Conservation (phyloP, 2,329 filamentous ascomycete species). For the Clonostachys byssicola region DNA sequence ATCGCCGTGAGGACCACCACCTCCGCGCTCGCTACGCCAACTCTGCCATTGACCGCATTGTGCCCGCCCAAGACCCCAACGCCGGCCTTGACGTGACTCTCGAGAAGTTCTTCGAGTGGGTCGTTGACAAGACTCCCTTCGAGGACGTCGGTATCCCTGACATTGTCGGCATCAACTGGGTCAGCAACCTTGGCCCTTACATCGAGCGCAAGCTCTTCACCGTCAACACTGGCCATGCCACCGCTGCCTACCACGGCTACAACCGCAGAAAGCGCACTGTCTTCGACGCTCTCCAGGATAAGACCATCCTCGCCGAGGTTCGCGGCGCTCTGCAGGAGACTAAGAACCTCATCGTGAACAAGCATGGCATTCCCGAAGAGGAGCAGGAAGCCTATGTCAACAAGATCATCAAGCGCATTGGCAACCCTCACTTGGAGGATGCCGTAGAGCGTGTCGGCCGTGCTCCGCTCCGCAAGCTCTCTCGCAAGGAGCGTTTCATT, state of each 20-base stretch:
- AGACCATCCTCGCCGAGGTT: slow-evolving; percentile 75
- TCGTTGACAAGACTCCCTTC: slow-evolving; percentile 86
- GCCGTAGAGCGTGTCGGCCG: slow-evolving; percentile 92
- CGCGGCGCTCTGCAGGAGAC: slow-evolving; percentile 80
- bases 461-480: slow-evolving; percentile 88
- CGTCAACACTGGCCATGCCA: slow-evolving; percentile 97
- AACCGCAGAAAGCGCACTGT: slow-evolving; percentile 82
- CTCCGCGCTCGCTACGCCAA: slow-evolving; percentile 88
- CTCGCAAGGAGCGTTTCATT: slow-evolving; percentile 93
- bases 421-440: slow-evolving; percentile 90
- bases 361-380: slow-evolving; percentile 72
- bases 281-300: slow-evolving; percentile 81
- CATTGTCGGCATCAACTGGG: slow-evolving; percentile 90
- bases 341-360: slow-evolving; percentile 76
- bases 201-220: slow-evolving; percentile 99
- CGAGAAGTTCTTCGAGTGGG: slow-evolving; percentile 99
- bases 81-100: slow-evolving; percentile 88
- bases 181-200: slow-evolving; percentile 85
- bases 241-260: slow-evolving; percentile 93
- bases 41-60: slow-evolving; percentile 97
- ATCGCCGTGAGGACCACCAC: slow-evolving; percentile 64
- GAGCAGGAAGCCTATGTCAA: slow-evolving; percentile 86
- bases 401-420: slow-evolving; percentile 88
- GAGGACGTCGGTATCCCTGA: slow-evolving; percentile 58
- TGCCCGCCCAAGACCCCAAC: slow-evolving; percentile 79